Evolutionary conservation across 257 asterid species (phyloP).

Genomic region (Cordia subcordata): DNA sequence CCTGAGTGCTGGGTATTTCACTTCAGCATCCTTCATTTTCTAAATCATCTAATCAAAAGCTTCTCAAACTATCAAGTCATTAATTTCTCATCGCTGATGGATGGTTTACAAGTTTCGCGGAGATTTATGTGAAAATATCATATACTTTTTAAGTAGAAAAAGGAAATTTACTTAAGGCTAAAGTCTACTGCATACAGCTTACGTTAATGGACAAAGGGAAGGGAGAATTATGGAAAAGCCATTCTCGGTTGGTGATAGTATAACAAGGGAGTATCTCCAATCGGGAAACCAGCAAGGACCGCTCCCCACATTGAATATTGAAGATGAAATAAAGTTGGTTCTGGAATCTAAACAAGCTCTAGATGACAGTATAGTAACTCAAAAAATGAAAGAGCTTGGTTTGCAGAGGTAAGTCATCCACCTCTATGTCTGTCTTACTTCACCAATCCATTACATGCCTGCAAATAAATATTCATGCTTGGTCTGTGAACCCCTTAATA

Average conservation of each 20-base stretch:
- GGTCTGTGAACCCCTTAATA: not conserved
- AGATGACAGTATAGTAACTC: conserved; percentile 37
- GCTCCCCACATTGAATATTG: conserved; percentile 49
- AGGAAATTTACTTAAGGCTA: conserved; percentile 18
- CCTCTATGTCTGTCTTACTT: not conserved
- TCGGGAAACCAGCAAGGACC: conserved; percentile 26
- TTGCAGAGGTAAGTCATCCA: conserved; percentile 51
- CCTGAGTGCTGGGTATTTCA: too few relatives aligned
- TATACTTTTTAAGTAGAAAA: too few relatives aligned
- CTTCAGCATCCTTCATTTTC: too few relatives aligned
- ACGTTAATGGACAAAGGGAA: conserved; percentile 88
- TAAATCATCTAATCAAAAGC: too few relatives aligned
- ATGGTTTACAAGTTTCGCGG: too few relatives aligned
- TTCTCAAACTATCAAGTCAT: too few relatives aligned
- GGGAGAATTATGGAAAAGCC: conserved; percentile 85
- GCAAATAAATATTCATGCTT: not conserved
- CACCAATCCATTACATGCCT: not conserved
- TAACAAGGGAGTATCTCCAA: conserved; percentile 44
- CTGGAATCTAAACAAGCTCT: conserved; percentile 49
- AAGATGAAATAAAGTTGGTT: conserved; percentile 76
- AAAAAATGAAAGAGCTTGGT: conserved; percentile 77
- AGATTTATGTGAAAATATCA: too few relatives aligned
- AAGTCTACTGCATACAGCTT: conserved; percentile 60
- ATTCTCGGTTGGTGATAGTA: conserved; percentile 62
- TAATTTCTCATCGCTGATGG: too few relatives aligned